phyloP scores from a whole-genome alignment of 2,329 filamentous ascomycete species.

The Alternaria conjuncta region DNA sequence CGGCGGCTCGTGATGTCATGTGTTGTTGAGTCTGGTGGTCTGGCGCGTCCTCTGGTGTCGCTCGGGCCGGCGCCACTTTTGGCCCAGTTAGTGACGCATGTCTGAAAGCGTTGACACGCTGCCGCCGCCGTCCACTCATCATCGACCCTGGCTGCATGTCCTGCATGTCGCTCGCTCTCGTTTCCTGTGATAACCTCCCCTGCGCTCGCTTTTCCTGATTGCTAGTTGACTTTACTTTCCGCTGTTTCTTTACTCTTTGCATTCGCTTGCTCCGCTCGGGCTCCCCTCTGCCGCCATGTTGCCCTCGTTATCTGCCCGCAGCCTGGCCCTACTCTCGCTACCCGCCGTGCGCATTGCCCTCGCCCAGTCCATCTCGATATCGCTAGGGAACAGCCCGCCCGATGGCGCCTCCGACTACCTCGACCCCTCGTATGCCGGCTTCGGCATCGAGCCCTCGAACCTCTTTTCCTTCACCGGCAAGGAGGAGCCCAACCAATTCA shows the following conservation, averaged over 20 bases:
- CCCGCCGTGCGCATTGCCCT: slow-evolving; percentile 17
- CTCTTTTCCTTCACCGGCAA: slow-evolving; percentile 59
- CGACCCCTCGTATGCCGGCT: slow-evolving; percentile 56
- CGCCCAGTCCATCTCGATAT: slow-evolving; percentile 44
- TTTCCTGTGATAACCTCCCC: slow-evolving; percentile 2
- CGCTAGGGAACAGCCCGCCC: slow-evolving; percentile 36
- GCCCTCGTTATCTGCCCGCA: slow-evolving; percentile 25
- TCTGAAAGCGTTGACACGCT: neutral
- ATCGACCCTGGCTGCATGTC: slow-evolving; percentile 3
- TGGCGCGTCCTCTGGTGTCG: neutral
- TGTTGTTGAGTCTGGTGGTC: neutral
- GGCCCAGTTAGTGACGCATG: slow-evolving; percentile 6
- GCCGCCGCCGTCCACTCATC: neutral
- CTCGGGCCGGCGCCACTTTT: slow-evolving; percentile 2
- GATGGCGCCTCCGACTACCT: slow-evolving; percentile 44
- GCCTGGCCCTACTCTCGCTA: slow-evolving; percentile 24
- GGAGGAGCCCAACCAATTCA: slow-evolving; percentile 51
- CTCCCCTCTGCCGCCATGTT: slow-evolving; percentile 21
- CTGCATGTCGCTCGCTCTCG: neutral
- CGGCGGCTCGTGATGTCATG: slow-evolving; percentile 14
- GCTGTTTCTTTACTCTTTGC: neutral
- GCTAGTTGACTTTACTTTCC: slow-evolving; percentile 2
- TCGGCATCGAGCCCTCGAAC: slow-evolving; percentile 61
- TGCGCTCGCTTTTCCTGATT: slow-evolving; percentile 6
- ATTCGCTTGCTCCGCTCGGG: neutral